Evolutionary conservation across 495 filamentous ascomycete genomes (phyloP).

Genomic region (Tuber brumale): DNA sequence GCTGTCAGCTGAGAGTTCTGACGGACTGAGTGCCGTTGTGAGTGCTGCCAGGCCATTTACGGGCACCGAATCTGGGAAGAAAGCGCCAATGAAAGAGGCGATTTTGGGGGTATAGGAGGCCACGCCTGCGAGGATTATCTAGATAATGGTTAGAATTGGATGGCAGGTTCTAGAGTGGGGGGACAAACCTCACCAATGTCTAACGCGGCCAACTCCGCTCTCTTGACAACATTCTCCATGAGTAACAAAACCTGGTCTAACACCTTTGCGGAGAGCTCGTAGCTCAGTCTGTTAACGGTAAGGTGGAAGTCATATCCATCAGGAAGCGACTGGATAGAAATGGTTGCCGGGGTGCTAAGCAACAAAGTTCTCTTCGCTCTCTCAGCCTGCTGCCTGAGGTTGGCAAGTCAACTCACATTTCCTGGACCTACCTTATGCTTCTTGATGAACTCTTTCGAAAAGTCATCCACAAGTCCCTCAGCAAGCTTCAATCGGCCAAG

Average conservation of each 20-base stretch:
- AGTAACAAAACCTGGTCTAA: slow-evolving; percentile 80
- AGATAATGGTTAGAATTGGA: slow-evolving; percentile 1
- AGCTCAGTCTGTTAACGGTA: slow-evolving; percentile 86
- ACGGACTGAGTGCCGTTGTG: slow-evolving; percentile 77
- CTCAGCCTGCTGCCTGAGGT: slow-evolving; percentile 87
- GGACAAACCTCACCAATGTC: slow-evolving; percentile 72
- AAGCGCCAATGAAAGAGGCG: slow-evolving; percentile 61
- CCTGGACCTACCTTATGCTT: slow-evolving; percentile 84
- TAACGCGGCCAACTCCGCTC: slow-evolving; percentile 83
- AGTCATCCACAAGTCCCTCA: slow-evolving; percentile 86
- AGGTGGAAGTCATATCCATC: slow-evolving; percentile 85
- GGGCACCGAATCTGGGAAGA: slow-evolving; percentile 73
- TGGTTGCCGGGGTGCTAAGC: slow-evolving; percentile 74
- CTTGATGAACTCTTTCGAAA: slow-evolving; percentile 97
- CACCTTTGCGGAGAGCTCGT: slow-evolving; percentile 79
- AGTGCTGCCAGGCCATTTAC: slow-evolving; percentile 77
- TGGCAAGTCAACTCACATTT: slow-evolving; percentile 72
- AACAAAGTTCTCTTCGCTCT: slow-evolving; percentile 81
- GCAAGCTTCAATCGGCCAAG: slow-evolving; percentile 75
- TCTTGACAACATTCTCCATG: slow-evolving; percentile 76
- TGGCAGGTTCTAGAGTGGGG: slow-evolving; percentile 1
- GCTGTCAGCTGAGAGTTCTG: slow-evolving; percentile 78
- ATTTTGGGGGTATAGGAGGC: slow-evolving; percentile 90
- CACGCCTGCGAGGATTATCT: slow-evolving; percentile 86
- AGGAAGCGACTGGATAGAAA: slow-evolving; percentile 80